Evolutionary conservation across 1,284 basidiomycete genomes (phyloP), one percentile per base, ranked within the genome.

Genomic region (Trametes versicolor): DNA sequence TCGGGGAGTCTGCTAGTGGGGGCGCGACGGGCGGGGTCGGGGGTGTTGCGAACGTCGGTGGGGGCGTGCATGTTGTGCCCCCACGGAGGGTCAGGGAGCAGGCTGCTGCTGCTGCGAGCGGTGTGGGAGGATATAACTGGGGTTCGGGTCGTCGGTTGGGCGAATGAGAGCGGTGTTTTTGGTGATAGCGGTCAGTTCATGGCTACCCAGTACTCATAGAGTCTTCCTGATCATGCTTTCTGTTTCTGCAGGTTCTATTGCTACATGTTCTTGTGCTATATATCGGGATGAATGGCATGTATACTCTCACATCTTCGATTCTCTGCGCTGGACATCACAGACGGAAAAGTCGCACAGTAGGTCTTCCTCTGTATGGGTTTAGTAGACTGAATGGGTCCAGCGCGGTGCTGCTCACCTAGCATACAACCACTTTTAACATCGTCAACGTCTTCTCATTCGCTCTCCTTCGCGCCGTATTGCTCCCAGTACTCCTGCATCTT

Each of bases 401-500:
- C 45, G 2, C 7, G 10, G 48, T 49, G 13, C 12, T 17, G 7
- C 48, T 49, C 48, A 39, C 25, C 37, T 51, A 43, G 5, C 7
- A 12, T 34, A 51, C 50, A 51, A n/a, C 15, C n/a, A 19, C 19
- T 3, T 25, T 49, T 6, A 15, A 29, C 48, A 29, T 49, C 25
- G 29, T 25, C 2, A 4, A n/a, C 15, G 23, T 29, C 55, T 2
- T 23, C 5, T 63, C 63, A 68, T 39, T 53, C 63, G 27, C 41
- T 15, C 6, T 70, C 65, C 73, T 88, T 88, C 63, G 88, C 82
- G 6, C 96, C 96, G 75, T 95, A 98, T 73, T 88, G 77, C 54
- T 90, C 82, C 80, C 93, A 84, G 76, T 99, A 99, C 59, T 83
- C 86, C 75, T 87, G 84, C 94, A 99, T 97, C 59, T 82, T 83